A percentile compares a stretch with the other conserved stretches of the same genome.
Evolutionary conservation across 75 land plant species (phyloP).

Genomic region (Pseudotsuga menziesii): DNA sequence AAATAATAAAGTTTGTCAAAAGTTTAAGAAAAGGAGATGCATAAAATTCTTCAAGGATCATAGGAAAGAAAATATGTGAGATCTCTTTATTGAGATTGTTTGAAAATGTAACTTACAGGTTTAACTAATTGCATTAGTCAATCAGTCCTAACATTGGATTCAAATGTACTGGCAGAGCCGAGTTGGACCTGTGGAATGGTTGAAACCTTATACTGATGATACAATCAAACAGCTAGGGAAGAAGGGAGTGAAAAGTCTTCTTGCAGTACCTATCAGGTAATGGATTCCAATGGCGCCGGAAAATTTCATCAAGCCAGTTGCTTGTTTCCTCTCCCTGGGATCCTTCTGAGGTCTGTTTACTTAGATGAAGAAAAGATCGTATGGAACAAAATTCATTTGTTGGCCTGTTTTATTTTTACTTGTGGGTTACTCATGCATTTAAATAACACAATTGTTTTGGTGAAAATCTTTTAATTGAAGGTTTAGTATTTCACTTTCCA

Average conservation of each 20-base stretch:
- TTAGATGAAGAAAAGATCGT: not conserved
- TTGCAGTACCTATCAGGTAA: constrained; percentile 98
- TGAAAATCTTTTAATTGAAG: not conserved
- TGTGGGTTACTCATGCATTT: not conserved
- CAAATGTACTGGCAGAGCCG: constrained; percentile 63
- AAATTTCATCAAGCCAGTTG: not conserved
- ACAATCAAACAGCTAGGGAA: constrained; percentile 87
- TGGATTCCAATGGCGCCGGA: not conserved
- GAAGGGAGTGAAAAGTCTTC: constrained; percentile 80
- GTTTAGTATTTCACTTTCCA: not conserved
- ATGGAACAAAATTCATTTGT: constrained; percentile 6
- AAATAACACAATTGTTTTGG: not conserved
- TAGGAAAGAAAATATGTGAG: not conserved
- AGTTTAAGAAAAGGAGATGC: not conserved
- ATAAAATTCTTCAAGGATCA: not conserved
- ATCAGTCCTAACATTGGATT: not conserved
- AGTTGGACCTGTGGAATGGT: constrained; percentile 99
- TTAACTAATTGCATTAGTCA: not conserved
- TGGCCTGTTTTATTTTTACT: not conserved
- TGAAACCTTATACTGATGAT: constrained; percentile 98
- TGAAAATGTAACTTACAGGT: not conserved
- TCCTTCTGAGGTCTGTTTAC: not conserved
- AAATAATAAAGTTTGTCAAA: not conserved
- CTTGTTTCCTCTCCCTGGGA: not conserved
- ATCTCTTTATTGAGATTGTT: not conserved